A percentile compares a stretch with the other conserved stretches of the same genome.
Conservation (phyloP, 2,329 filamentous ascomycete genomes). For the Monosporascus sp. region DNA sequence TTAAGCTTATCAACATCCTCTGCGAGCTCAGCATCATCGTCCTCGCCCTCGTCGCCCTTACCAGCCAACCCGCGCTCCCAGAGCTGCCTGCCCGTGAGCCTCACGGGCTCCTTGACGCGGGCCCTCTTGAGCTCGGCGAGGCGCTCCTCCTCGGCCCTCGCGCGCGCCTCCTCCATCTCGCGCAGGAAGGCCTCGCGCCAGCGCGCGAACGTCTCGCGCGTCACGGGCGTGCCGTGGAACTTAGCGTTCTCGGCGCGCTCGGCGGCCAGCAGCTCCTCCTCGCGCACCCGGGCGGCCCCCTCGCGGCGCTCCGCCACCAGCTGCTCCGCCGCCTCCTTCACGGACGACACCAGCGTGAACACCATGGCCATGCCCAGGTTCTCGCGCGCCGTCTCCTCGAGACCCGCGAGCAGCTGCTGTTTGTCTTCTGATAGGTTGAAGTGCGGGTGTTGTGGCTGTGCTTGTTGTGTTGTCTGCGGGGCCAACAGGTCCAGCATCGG, state of each 20-base stretch:
- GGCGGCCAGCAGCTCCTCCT: constrained; percentile 49
- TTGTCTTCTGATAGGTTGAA: constrained; percentile 81
- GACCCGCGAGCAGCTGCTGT: constrained; percentile 60
- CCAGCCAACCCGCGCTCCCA: constrained; percentile 71
- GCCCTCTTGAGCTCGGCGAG: constrained; percentile 78
- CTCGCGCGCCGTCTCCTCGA: constrained; percentile 77
- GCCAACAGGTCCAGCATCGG: constrained; percentile 72
- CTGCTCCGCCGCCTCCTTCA: constrained; percentile 89
- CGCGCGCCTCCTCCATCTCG: constrained; percentile 73
- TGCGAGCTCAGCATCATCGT: constrained; percentile 48
- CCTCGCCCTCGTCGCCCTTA: constrained; percentile 63
- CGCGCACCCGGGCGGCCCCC: constrained; percentile 51
- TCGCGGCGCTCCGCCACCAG: constrained; percentile 70
- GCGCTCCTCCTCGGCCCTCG: constrained; percentile 67
- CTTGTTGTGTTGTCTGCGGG: constrained; percentile 58
- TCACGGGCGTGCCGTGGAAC: constrained; percentile 88
- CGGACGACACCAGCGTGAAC: constrained; percentile 78
- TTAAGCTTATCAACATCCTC: constrained; percentile 67
- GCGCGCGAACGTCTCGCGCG: constrained; percentile 73
- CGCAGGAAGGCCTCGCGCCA: constrained; percentile 75
- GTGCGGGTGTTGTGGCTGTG: constrained; percentile 56
- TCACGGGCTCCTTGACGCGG: constrained; percentile 67
- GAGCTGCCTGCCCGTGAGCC: constrained; percentile 67
- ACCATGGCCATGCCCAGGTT: constrained; percentile 97
- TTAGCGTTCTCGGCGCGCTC: constrained; percentile 95